phyloP scores from a whole-genome alignment of 805 yeast genomes.

The Wickerhamiella slavikovae region DNA sequence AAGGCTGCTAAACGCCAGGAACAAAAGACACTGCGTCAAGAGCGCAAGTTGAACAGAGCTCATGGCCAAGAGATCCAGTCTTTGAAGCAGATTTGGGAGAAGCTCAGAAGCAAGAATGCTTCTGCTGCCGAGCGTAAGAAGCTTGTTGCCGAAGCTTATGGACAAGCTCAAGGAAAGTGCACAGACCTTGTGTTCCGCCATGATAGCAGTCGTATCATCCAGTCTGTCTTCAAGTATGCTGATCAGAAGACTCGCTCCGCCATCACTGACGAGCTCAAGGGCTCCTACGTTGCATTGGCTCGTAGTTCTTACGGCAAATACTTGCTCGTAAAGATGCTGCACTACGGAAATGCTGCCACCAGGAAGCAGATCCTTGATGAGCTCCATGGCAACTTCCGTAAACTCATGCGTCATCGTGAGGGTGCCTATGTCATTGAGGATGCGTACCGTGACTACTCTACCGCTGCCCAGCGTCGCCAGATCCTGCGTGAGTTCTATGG shows the following conservation, averaged over 20 bases:
- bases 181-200: conserved; percentile 81
- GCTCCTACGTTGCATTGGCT: conserved; percentile 61
- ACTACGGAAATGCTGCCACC: conserved; percentile 73
- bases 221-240: conserved; percentile 75
- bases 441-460: conserved; percentile 64
- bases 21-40: conserved; percentile 56
- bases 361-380: conserved; percentile 60
- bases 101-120: conserved; percentile 59
- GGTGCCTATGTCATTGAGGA: conserved; percentile 97
- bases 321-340: conserved; percentile 66
- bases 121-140: conserved; percentile 59
- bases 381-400: conserved; percentile 76
- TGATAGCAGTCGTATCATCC: conserved; percentile 91
- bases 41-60: conserved; percentile 71
- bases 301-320: conserved; percentile 90
- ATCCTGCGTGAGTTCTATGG: conserved; percentile 97
- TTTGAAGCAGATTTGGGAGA: conserved; percentile 81
- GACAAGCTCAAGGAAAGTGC: conserved; percentile 50
- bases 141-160: conserved; percentile 72
- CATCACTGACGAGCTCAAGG: conserved; percentile 48
- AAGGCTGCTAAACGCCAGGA: conserved; percentile 44
- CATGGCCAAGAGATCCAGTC: conserved; percentile 72
- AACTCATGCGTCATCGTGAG: conserved; percentile 88
- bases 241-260: conserved; percentile 56
- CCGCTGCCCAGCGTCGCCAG: conserved; percentile 66